Evolutionary conservation across 2,329 filamentous ascomycete species (phyloP).

Genomic region (Zymoseptoria passerinii): DNA sequence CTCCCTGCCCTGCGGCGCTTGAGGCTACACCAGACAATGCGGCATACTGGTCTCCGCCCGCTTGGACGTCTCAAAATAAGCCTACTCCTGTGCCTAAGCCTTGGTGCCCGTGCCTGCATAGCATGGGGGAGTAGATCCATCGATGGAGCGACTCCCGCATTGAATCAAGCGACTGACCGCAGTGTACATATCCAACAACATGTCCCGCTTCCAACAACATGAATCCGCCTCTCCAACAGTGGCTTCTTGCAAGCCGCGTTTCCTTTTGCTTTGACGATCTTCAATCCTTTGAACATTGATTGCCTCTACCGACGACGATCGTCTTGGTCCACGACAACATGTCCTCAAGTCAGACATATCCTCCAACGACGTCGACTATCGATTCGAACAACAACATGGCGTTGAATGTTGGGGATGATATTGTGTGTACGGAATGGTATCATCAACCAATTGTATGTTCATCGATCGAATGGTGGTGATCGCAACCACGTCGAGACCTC

Average conservation of each 20-base stretch:
- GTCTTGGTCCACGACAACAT: conserved; percentile 14
- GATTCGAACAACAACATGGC: conserved; percentile 7
- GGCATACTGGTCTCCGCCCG: conserved; percentile 11
- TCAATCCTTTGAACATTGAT: conserved; percentile 18
- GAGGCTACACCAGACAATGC: conserved; percentile 11
- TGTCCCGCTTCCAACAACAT: conserved; percentile 20
- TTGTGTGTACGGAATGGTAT: conserved; percentile 25
- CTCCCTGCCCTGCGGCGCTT: conserved; percentile 5
- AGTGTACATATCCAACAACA: conserved; percentile 26
- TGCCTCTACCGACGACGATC: conserved; percentile 18
- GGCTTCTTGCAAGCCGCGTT: conserved; percentile 18
- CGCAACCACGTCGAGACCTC: neutral
- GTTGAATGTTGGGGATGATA: conserved; percentile 2
- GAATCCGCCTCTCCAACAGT: conserved; percentile 11
- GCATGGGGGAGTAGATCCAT: conserved; percentile 12
- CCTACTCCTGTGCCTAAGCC: conserved; percentile 18
- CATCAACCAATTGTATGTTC: conserved; percentile 25
- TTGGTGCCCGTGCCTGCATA: conserved; percentile 14
- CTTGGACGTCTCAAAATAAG: conserved; percentile 22
- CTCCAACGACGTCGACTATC: conserved; percentile 20
- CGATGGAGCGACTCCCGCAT: conserved; percentile 14
- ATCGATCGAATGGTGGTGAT: neutral
- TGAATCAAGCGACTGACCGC: neutral
- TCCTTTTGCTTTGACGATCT: conserved; percentile 12
- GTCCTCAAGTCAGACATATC: conserved; percentile 24